These are phyloP conservation scores for Aspergillus homomorphus DNA, from an alignment of 495 filamentous ascomycete genomes.

Conservation along the genomic window DNA sequence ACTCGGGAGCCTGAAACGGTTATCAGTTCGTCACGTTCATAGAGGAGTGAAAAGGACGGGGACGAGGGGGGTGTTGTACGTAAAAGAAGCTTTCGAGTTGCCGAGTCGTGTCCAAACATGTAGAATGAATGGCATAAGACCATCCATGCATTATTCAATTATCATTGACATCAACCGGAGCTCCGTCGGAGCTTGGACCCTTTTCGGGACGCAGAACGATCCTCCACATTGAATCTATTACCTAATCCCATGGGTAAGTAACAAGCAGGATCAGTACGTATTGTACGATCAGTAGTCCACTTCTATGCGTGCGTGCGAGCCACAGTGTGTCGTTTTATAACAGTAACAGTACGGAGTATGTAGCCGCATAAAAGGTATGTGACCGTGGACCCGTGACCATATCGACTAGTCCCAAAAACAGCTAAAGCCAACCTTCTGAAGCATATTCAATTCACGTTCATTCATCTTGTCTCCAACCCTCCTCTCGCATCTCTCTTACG, in stretches of 20 bases:
- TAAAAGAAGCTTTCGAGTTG: not conserved
- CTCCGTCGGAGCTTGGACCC: constrained; percentile 61
- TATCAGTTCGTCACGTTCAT: not conserved
- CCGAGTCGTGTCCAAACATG: constrained; percentile 3
- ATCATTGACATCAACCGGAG: constrained; percentile 13
- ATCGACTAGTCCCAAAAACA: no score
- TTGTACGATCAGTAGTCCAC: no score
- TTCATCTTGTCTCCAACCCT: constrained; percentile 3
- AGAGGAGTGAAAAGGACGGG: not conserved
- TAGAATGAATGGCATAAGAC: no score
- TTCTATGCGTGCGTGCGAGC: no score
- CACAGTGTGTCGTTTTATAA: no score
- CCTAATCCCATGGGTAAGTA: not conserved
- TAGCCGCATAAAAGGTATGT: no score
- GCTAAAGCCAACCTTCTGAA: not conserved
- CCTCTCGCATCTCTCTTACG: not conserved
- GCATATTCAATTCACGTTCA: not conserved
- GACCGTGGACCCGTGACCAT: no score
- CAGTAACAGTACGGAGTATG: no score
- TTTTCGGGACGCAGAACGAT: constrained; percentile 55
- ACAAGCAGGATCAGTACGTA: not conserved
- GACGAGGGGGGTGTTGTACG: constrained; percentile 3
- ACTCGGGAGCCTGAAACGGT: not conserved
- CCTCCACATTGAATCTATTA: constrained; percentile 14
- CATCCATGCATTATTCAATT: constrained; percentile 1